These are phyloP conservation scores for Epichloe elymi DNA, from an alignment of 2,329 filamentous ascomycete species.

Conservation along the genomic window DNA sequence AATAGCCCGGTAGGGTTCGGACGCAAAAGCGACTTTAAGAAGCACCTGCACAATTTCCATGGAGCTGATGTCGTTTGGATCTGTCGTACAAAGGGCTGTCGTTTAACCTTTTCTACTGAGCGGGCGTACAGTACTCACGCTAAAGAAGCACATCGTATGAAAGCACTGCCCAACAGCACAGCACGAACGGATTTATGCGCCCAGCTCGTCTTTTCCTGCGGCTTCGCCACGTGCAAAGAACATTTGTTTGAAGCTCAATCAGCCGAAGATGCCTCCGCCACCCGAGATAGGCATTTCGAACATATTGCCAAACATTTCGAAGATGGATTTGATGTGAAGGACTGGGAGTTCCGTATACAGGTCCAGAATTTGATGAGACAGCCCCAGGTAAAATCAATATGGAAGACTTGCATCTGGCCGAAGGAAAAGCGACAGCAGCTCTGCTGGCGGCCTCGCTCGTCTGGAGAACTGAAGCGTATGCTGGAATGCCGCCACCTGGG, in stretches of 20 bases:
- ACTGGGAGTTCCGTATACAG: slow-evolving; percentile 31
- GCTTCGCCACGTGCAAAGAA: slow-evolving; percentile 29
- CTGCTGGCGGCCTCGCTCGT: slow-evolving; percentile 27
- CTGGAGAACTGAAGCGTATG: slow-evolving; percentile 30
- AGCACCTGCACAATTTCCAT: slow-evolving; percentile 35
- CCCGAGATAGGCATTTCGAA: slow-evolving; percentile 32
- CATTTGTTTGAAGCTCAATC: slow-evolving; percentile 27
- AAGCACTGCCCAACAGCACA: slow-evolving; percentile 26
- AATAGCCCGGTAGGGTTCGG: slow-evolving; percentile 32
- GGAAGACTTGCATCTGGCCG: slow-evolving; percentile 33
- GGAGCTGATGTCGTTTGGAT: slow-evolving; percentile 29
- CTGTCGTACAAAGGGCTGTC: slow-evolving; percentile 28
- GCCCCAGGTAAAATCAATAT: slow-evolving; percentile 27
- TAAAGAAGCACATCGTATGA: slow-evolving; percentile 29
- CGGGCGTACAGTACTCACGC: slow-evolving; percentile 31
- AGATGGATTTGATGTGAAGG: slow-evolving; percentile 26
- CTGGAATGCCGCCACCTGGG: slow-evolving; percentile 31
- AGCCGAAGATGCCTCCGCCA: slow-evolving; percentile 22
- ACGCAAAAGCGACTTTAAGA: slow-evolving; percentile 35
- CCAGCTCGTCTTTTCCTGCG: slow-evolving; percentile 31
- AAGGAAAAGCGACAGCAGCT: slow-evolving; percentile 29
- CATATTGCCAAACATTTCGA: slow-evolving; percentile 34
- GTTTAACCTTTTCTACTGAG: slow-evolving; percentile 31
- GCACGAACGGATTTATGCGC: slow-evolving; percentile 28
- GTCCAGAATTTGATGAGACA: slow-evolving; percentile 32